A percentile compares a stretch with the other conserved stretches of the same genome.
phyloP scores from a whole-genome alignment of 495 filamentous ascomycete species.

The Annulohypoxylon moriforme region DNA sequence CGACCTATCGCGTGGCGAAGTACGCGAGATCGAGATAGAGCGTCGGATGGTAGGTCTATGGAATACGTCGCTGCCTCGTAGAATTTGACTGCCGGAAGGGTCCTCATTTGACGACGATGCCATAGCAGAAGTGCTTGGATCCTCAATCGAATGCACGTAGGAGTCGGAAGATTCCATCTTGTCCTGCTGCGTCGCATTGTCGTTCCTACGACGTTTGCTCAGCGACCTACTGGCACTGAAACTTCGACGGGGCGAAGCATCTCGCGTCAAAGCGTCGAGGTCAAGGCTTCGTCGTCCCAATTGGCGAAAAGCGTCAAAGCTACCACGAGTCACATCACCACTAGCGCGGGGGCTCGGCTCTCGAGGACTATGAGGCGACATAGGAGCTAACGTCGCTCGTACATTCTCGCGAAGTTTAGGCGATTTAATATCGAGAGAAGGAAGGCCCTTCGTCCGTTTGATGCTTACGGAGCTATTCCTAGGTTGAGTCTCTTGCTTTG shows the following conservation, averaged over 20 bases:
- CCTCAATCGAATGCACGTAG: slow-evolving; percentile 77
- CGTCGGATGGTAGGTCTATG: slow-evolving; percentile 78
- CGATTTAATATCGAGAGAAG: slow-evolving; percentile 51
- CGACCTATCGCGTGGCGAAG: slow-evolving; percentile 31
- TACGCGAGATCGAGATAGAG: slow-evolving; percentile 54
- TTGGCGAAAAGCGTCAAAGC: slow-evolving; percentile 56
- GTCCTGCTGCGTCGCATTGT: slow-evolving; percentile 58
- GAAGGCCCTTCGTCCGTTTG: slow-evolving; percentile 37
- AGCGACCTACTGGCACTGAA: slow-evolving; percentile 66
- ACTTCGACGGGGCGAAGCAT: slow-evolving; percentile 63
- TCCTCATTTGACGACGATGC: slow-evolving; percentile 79
- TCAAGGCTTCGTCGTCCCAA: slow-evolving; percentile 65
- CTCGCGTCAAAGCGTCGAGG: slow-evolving; percentile 52
- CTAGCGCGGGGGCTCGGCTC: slow-evolving; percentile 61
- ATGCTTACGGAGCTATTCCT: slow-evolving; percentile 32
- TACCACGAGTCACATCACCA: slow-evolving; percentile 54
- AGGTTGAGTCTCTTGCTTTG: slow-evolving; percentile 7
- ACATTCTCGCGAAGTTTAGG: slow-evolving; percentile 70
- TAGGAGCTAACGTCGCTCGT: slow-evolving; percentile 70
- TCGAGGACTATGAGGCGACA: slow-evolving; percentile 62
- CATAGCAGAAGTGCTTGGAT: slow-evolving; percentile 72
- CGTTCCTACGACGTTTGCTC: slow-evolving; percentile 53
- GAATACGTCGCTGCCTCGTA: slow-evolving; percentile 88
- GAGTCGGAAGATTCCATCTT: slow-evolving; percentile 80
- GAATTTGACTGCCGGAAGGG: slow-evolving; percentile 89